Evolutionary conservation across 805 yeast species (phyloP), one percentile per base, ranked within the genome.

Genomic region (Saccharomyces kudriavzevii): DNA sequence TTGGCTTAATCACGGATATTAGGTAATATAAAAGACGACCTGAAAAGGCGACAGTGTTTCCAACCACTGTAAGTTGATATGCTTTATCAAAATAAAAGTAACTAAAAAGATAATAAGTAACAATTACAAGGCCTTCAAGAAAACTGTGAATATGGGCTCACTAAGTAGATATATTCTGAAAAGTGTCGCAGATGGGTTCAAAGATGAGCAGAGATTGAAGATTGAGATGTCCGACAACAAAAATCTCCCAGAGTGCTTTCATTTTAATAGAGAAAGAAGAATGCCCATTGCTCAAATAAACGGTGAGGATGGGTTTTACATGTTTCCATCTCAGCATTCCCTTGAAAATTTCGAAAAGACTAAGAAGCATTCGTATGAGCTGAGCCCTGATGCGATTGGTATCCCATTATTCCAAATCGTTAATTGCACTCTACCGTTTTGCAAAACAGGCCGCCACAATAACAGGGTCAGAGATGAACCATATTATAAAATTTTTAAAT

Each of bases 341-440:
- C 54, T 47, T 43, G 62, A 58, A 45, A 47, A 40, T 31, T 60
- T 55, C 46, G 57, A 53, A 49, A 47, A 31, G 17, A 54, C 28
- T 14, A 46, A 45, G 24, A 47, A 46, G 10, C 25, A 55, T 6
- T 47, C 47, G 9, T 46, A 43, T 22, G 26, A 30, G 2, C 25
- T 56, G 27, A 48, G 52, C 29, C 45, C 53, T 14, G 60, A 58
- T 26, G 63, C 60, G 22, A 54, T 58, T 11, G 63, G 63, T n/a
- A 40, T 58, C 5, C 63, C 62, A 2, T 47, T 60, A 28, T 46
- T 60, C 26, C 56, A 51, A n/a, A 54, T 60, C 9, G 30, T 28
- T 6, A 26, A 40, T 25, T 22, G 49, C 25, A 26, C 45, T 3
- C 9, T 10, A 35, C 24, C 43, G 24, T 35, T 20, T 20, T 17